Evolutionary conservation across 2,329 filamentous ascomycete species (phyloP), one percentile per base, ranked within the genome.

Genomic region (Xylaria sp.): DNA sequence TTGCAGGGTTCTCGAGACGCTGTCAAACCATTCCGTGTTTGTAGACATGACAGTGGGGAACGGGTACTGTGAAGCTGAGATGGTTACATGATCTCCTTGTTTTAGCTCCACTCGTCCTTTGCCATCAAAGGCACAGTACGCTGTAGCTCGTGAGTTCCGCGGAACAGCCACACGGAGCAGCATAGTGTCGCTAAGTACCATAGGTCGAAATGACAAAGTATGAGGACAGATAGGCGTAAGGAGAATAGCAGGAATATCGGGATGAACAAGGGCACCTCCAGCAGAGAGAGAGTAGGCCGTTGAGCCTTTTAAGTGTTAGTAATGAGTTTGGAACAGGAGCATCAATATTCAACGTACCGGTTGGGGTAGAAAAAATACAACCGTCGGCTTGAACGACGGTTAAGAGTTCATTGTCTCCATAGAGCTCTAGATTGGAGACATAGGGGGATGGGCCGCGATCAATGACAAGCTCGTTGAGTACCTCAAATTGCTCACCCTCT

Each of bases 211-310:
- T 15, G 94, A 97, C 18, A 99, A 87, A 0, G 95, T 98, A 79
- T 99, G 96, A 9, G 96, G 96, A 82, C 96, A 99, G 81, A 99
- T 98, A 23, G 96, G 96, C 0, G 96, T 99, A 64, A 99, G 89
- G 51, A 98, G 90, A 75, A 99, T 98, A 75, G 94, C 96, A 15
- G 96, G 96, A 69, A 99, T 97, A 78, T 97, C 95, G 0, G 96
- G 96, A 79, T 98, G 95, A 67, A 98, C 95, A 55, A 99, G 90
- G 25, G 94, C 97, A 75, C 96, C 96, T 69, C 96, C 96, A 18
- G 96, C 96, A 12, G 94, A 98, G 37, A 99, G 90, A 1, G 94
- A 98, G 81, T 99, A 99, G 37, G 96, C 96, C 3, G 96, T 99
- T 68, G 92, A 94, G 67, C 92, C 86, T 71, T 52, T 34, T 9